Evolutionary conservation across 2,329 filamentous ascomycete species (phyloP).

Genomic region (Coleophoma eucalyptorum): DNA sequence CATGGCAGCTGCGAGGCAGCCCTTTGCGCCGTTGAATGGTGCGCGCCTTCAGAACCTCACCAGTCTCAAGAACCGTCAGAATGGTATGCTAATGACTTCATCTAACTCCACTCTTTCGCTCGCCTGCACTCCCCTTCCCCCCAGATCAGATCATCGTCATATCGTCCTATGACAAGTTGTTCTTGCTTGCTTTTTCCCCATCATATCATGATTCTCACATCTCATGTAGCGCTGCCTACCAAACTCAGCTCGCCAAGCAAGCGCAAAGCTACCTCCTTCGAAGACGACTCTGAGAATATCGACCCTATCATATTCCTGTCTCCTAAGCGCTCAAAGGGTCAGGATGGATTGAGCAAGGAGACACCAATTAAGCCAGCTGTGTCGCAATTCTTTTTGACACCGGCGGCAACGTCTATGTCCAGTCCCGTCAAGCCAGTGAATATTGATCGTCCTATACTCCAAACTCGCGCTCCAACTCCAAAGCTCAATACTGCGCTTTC

Average conservation of each 20-base stretch:
- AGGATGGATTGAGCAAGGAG: conserved; percentile 31
- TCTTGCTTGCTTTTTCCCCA: background rate
- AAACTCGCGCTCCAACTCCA: conserved; percentile 47
- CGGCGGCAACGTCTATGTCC: conserved; percentile 25
- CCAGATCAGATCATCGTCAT: conserved; percentile 11
- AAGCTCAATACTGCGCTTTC: conserved; percentile 39
- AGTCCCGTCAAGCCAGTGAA: conserved; percentile 14
- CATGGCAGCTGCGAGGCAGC: conserved; percentile 47
- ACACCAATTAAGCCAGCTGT: conserved; percentile 19
- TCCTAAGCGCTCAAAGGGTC: conserved; percentile 55
- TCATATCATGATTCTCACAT: conserved; percentile 19
- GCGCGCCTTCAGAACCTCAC: conserved; percentile 68
- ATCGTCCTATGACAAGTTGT: too few species aligned
- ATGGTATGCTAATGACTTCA: conserved; percentile 42
- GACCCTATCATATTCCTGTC: conserved; percentile 47
- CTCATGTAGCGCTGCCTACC: conserved; percentile 12
- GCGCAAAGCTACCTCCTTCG: conserved; percentile 51
- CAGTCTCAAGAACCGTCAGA: conserved; percentile 75
- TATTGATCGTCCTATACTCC: conserved; percentile 36
- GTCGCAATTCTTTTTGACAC: conserved; percentile 25
- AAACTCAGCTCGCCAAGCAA: conserved; percentile 36
- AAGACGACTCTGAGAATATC: conserved; percentile 57
- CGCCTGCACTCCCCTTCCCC: conserved; percentile 15
- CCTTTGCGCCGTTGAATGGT: conserved; percentile 70
- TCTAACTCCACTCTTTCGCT: background rate